phyloP scores from a whole-genome alignment of 1,139 yeast species.

The Geotrichum citri-aurantii region DNA sequence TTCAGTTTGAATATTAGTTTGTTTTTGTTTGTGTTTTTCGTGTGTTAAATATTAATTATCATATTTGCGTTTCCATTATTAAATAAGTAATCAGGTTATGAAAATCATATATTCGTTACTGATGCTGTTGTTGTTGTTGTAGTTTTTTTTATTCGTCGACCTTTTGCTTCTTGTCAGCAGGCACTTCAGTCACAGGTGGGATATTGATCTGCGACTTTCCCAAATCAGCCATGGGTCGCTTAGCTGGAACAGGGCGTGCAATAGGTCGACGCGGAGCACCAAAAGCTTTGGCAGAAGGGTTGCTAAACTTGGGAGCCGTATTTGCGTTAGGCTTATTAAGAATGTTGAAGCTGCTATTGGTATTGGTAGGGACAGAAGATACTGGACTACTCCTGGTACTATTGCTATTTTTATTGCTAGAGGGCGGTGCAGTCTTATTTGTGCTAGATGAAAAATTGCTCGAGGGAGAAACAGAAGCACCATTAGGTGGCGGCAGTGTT shows the following conservation, averaged over 20 bases:
- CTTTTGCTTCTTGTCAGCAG: constrained; percentile 6
- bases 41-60: neutral
- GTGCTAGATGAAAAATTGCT: neutral
- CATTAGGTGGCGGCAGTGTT: neutral
- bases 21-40: neutral
- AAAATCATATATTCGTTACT: neutral
- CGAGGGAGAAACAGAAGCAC: neutral
- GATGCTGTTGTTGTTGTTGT: neutral
- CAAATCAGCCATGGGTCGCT: constrained; percentile 8
- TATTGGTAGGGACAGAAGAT: neutral
- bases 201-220: constrained; percentile 6
- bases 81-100: neutral
- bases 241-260: neutral
- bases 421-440: neutral
- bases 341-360: neutral
- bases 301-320: neutral
- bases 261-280: neutral
- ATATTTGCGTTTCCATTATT: neutral
- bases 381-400: neutral
- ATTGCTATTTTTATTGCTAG: neutral
- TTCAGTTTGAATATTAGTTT: neutral
- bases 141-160: neutral
- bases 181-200: neutral
- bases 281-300: neutral
- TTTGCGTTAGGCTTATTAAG: neutral